Evolutionary conservation across 805 yeast genomes (phyloP), one percentile per base, ranked within the genome.

Genomic region (Saccharomycopsis synnaedendra): DNA sequence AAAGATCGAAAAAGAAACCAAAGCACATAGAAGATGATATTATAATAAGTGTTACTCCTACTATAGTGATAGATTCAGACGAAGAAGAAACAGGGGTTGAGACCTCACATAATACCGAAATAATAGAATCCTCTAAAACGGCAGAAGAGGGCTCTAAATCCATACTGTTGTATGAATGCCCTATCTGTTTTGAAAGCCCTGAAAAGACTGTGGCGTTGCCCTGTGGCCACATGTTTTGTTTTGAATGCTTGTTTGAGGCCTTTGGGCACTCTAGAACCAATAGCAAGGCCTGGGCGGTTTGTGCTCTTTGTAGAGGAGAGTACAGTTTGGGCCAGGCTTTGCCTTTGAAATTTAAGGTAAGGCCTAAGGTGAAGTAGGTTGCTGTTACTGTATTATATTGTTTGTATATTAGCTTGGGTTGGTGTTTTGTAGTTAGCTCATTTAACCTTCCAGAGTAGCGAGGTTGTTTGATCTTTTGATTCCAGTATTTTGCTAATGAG

Each of bases 141-240:
- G 55, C 11, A 8, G 53, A 41, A 46, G 48, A 42, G 47, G n/a
- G 7, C 36, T 5, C 27, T 54, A 65, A 62, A 41, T 57, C 64
- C 2, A 57, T 67, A 31, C 60, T 60, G 34, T 65, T 65, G 10
- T 67, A 67, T 32, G 60, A 59, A 33, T 76, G 83, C 56, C 78
- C 80, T 0, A 71, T 78, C 27, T 78, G 83, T 46, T 70, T 77
- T 57, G 82, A 76, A 5, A 66, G 71, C 4, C 76, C 79, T 3
- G 69, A 64, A 10, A 55, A 63, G 5, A 71, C 80, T 1, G 66
- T 69, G 32, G 71, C 71, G 11, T 65, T 76, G 3, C 72, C 74
- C 0, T 78, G 83, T 60, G 83, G 83, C 0, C 83, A 78, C 57
- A 62, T 73, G 3, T 76, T 70, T 55, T 78, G 83, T 55, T 64